These are phyloP conservation scores for Myriosclerotinia duriaeana DNA, from an alignment of 2,329 filamentous ascomycete genomes.

Conservation along the genomic window DNA sequence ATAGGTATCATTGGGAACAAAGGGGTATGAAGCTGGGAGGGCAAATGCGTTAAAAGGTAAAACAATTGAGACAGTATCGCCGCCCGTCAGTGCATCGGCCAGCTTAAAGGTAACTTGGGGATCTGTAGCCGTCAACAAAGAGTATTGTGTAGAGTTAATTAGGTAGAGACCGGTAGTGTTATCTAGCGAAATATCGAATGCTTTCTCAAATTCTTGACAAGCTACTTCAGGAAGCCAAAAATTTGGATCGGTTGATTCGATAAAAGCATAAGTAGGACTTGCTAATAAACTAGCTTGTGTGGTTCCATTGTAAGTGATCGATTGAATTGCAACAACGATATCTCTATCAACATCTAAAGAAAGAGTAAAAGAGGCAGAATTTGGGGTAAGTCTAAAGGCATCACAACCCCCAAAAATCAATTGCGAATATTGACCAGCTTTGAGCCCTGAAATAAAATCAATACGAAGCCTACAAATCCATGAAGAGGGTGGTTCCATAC, in stretches of 20 bases:
- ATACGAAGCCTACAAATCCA: neutral
- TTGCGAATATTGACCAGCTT: slow-evolving; percentile 42
- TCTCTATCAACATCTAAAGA: slow-evolving; percentile 44
- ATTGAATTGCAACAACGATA: slow-evolving; percentile 44
- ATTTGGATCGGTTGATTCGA: slow-evolving; percentile 63
- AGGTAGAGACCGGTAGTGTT: slow-evolving; percentile 62
- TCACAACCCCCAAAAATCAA: slow-evolving; percentile 46
- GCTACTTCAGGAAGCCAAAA: slow-evolving; percentile 59
- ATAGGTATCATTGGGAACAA: slow-evolving; percentile 48
- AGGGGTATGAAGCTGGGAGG: slow-evolving; percentile 31
- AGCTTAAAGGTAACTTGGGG: slow-evolving; percentile 39
- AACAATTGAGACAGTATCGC: slow-evolving; percentile 37
- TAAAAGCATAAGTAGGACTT: slow-evolving; percentile 41
- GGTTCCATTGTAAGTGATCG: slow-evolving; percentile 43
- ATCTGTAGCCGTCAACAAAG: slow-evolving; percentile 32
- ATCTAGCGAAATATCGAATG: slow-evolving; percentile 64
- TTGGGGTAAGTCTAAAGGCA: slow-evolving; percentile 43
- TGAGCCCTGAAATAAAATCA: slow-evolving; percentile 20
- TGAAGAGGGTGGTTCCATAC: slow-evolving; percentile 31
- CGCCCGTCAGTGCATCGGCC: slow-evolving; percentile 25
- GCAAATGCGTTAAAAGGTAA: slow-evolving; percentile 37
- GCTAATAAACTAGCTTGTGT: slow-evolving; percentile 39
- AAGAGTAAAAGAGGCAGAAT: slow-evolving; percentile 43
- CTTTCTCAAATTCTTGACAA: slow-evolving; percentile 62
- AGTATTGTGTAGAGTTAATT: slow-evolving; percentile 49